Evolutionary conservation across 169 alveolate genomes (phyloP).

Genomic region (Plasmodium inui): DNA sequence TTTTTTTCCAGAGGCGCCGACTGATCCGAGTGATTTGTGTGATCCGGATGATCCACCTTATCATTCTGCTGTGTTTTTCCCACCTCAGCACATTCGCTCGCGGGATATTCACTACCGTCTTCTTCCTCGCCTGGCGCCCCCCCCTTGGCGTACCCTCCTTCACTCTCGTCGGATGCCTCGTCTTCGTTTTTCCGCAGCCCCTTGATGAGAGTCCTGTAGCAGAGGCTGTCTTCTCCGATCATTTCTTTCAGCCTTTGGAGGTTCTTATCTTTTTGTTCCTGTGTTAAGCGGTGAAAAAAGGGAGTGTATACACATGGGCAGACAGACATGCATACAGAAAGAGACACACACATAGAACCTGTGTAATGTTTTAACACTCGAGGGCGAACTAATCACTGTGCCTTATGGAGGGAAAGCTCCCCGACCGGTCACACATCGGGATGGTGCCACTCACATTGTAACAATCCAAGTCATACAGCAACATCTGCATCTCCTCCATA

Average conservation of each 20-base stretch:
- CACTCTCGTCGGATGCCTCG: constrained; percentile 21
- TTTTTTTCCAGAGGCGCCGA: not conserved
- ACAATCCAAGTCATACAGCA: constrained; percentile 20
- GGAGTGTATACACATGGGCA: not conserved
- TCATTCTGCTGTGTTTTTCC: not conserved
- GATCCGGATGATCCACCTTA: not conserved
- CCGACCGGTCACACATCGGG: not conserved
- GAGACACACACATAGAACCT: not conserved
- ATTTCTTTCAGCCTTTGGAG: constrained; percentile 30
- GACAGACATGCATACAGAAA: too few species aligned
- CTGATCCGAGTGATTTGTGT: too few species aligned
- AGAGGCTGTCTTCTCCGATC: constrained; percentile 15
- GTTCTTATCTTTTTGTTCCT: constrained; percentile 23
- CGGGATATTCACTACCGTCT: not conserved
- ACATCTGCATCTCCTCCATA: constrained; percentile 6
- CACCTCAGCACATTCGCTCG: not conserved
- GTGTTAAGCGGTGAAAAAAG: not conserved
- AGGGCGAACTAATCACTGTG: not conserved
- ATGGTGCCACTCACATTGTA: constrained; percentile 10
- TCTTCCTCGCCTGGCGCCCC: not conserved
- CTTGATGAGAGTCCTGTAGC: constrained; percentile 7
- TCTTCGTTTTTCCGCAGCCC: constrained; percentile 20
- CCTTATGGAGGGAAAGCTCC: not conserved
- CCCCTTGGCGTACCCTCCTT: not conserved
- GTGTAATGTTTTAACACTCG: not conserved